Percentiles rank a stretch among this genome's conserved stretches.
These are phyloP conservation scores for Zizania latifolia DNA, from an alignment of 176 grass and related monocot genomes.

Conservation along the genomic window DNA sequence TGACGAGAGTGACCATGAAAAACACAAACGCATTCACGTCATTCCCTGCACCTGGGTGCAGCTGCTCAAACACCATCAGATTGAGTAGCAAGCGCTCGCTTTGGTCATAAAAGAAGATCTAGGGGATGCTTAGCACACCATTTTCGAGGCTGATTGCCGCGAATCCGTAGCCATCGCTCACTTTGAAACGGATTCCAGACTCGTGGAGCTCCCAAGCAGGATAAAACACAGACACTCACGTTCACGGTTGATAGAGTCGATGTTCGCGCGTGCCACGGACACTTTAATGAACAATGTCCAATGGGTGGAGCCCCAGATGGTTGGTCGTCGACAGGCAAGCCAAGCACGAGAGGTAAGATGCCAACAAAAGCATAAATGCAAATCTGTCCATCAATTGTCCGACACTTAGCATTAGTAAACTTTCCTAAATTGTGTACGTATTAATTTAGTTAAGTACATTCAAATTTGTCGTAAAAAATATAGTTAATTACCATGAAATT, in stretches of 20 bases:
- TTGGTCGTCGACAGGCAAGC: not conserved
- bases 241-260: not conserved
- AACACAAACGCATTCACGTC: slow-evolving; percentile 36
- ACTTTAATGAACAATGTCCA: not conserved
- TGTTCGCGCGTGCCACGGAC: too few relatives aligned
- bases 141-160: slow-evolving; percentile 26
- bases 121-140: slow-evolving; percentile 28
- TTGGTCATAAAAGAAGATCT: slow-evolving; percentile 11
- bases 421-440: too few relatives aligned
- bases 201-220: slow-evolving; percentile 42
- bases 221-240: not conserved
- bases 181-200: slow-evolving; percentile 44
- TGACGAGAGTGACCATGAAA: slow-evolving; percentile 68
- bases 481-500: too few relatives aligned
- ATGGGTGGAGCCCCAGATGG: not conserved
- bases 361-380: too few relatives aligned
- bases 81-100: slow-evolving; percentile 52
- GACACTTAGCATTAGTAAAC: too few relatives aligned
- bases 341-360: not conserved
- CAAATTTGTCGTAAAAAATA: too few relatives aligned
- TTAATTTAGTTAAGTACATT: too few relatives aligned
- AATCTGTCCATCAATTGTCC: too few relatives aligned
- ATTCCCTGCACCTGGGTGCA: slow-evolving; percentile 24
- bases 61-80: slow-evolving; percentile 51
- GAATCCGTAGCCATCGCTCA: slow-evolving; percentile 7